Base-by-base conservation (phyloP, 306 rosid genomes). In the Vigna angularis region DNA sequence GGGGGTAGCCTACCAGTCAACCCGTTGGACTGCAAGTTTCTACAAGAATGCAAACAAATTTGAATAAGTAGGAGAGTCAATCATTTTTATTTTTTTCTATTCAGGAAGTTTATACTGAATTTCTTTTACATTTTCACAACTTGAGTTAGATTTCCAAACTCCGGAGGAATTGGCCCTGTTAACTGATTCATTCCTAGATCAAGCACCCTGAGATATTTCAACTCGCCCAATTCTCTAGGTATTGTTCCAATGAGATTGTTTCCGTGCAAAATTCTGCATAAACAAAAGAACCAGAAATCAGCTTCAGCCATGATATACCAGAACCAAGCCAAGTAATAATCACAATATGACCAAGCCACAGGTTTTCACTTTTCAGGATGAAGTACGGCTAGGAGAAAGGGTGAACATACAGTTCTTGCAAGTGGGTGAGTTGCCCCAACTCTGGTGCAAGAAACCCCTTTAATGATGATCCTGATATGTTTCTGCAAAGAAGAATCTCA, bases 181-280 rank as follows among this genome's bases (percentile, higher is more conserved):
- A 96, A 86, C 71, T 72, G 94, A 88, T 96, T 96, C 77, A 5
- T 70, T 81, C 99, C 99, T 89, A 96, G 88, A 85, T 93, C 98
- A 87, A 96, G 87, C 83, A 87, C 86, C 83, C 44, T 79, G 73
- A 96, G 96, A 71, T 80, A 66, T 52, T 83, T 89, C 80, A 96
- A 89, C 85, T 68, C 47, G 71, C 93, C 87, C 73, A 93, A 82
- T 49, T 93, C 99, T 85, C 82, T 89, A 2, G 99, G 99, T 73
- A 96, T 81, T 59, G 63, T 81, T 52, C 99, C 99, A 50, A 96
- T 84, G 65, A 96, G 84, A 78, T 86, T 90, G 83, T 96, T 96
- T 51, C 87, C 94, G 30, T 83, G 89, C 90, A 96, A 78, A 84
- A 82, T 77, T 83, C 99, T 96, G 81, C 80, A 62, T 16, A 72